A percentile compares a stretch with the other conserved stretches of the same genome.
These are phyloP conservation scores for Juglanconis juglandina DNA, from an alignment of 2,329 filamentous ascomycete species.

Conservation along the genomic window DNA sequence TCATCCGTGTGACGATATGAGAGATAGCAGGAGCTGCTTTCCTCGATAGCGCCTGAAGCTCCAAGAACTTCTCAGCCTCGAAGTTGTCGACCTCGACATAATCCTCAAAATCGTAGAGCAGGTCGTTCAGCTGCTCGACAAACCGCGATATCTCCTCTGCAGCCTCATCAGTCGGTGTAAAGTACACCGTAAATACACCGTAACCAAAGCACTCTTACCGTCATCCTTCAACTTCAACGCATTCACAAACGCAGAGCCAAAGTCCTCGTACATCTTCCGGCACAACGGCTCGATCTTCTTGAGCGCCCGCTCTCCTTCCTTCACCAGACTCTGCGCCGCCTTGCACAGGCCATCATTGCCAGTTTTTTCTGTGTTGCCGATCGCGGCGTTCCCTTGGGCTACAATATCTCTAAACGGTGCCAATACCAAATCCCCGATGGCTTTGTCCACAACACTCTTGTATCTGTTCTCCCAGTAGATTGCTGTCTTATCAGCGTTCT, in stretches of 20 bases:
- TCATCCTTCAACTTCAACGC: conserved; percentile 54
- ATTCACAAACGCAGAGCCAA: conserved; percentile 46
- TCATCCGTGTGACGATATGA: conserved; percentile 53
- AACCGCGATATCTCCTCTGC: conserved; percentile 49
- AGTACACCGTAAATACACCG: background rate
- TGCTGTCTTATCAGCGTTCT: no score
- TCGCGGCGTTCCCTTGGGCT: conserved; percentile 22
- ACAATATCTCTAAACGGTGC: conserved; percentile 14
- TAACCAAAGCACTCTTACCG: conserved; percentile 35
- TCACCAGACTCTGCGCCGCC: conserved; percentile 37
- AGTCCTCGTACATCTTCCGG: conserved; percentile 45
- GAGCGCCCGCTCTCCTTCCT: conserved; percentile 35
- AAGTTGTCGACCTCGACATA: conserved; percentile 48
- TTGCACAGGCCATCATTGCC: conserved; percentile 34
- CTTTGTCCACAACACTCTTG: background rate
- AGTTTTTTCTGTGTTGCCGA: conserved; percentile 33
- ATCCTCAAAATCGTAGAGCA: conserved; percentile 58
- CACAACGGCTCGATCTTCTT: conserved; percentile 51
- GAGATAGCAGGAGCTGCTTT: conserved; percentile 46
- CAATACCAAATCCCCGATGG: conserved; percentile 9
- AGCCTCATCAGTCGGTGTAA: background rate
- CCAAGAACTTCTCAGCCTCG: conserved; percentile 46
- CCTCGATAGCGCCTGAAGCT: conserved; percentile 46
- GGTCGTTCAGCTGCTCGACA: conserved; percentile 44
- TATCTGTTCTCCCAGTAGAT: background rate